Conservation (phyloP, 495 filamentous ascomycete species). For the Thermothielavioides terrestris region DNA sequence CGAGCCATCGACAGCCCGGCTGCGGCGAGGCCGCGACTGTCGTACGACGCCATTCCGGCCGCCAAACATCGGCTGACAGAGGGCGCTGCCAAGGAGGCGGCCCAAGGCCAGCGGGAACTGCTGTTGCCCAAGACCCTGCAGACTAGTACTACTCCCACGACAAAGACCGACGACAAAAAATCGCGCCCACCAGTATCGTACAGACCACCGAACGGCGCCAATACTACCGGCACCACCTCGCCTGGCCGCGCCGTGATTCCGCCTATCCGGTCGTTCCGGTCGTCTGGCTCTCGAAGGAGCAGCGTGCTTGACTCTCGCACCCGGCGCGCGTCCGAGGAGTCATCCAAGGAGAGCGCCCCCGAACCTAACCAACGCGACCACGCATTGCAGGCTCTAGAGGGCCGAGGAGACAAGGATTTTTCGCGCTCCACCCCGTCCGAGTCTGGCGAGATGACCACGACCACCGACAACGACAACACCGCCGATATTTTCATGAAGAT, state of each 20-base stretch:
- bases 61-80: constrained; percentile 21
- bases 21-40: constrained; percentile 13
- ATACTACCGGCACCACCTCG: constrained; percentile 10
- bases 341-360: constrained; percentile 29
- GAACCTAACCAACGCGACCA: constrained; percentile 41
- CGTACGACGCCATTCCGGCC: constrained; percentile 17
- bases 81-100: constrained; percentile 23
- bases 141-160: no score
- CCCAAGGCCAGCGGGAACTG: constrained; percentile 35
- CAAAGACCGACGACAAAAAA: constrained; percentile 31
- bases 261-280: constrained; percentile 43
- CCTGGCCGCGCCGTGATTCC: constrained; percentile 31
- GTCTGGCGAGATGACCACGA: constrained; percentile 32
- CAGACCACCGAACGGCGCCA: constrained; percentile 24
- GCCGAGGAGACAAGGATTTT: constrained; percentile 31
- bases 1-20: constrained; percentile 15
- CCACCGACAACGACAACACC: constrained; percentile 37
- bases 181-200: constrained; percentile 39
- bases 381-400: constrained; percentile 43
- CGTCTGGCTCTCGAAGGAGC: constrained; percentile 42
- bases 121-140: constrained; percentile 29
- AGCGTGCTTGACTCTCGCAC: constrained; percentile 41
- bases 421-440: constrained; percentile 34
- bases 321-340: constrained; percentile 25
- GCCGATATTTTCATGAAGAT: constrained; percentile 48